phyloP scores from a whole-genome alignment of 352 stramenopile species.

The Blastocystis sp. region DNA sequence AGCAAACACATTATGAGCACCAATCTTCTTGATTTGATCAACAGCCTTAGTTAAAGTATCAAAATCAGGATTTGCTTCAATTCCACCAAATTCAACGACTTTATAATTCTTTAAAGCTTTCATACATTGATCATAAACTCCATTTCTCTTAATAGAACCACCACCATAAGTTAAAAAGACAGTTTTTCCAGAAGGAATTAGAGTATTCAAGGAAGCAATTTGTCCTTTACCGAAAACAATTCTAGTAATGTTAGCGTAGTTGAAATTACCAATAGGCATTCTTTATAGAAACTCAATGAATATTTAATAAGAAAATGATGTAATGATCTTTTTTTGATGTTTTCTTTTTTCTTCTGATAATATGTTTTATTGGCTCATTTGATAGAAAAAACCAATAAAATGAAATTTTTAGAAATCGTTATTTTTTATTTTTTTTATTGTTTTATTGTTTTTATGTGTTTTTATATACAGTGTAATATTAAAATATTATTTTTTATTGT shows the following conservation, averaged over 20 bases:
- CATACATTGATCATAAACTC: conserved; percentile 33
- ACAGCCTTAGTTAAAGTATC: conserved; percentile 25
- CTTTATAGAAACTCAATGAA: not conserved
- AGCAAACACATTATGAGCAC: conserved; percentile 12
- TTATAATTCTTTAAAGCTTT: conserved; percentile 11
- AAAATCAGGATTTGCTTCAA: conserved; percentile 37
- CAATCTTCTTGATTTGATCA: conserved; percentile 21
- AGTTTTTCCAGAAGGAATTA: conserved; percentile 29
- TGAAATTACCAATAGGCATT: conserved; percentile 32
- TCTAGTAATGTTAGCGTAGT: conserved; percentile 34
- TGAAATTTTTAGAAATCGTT: too few relatives aligned
- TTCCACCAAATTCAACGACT: conserved; percentile 25
- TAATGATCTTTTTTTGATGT: too few relatives aligned
- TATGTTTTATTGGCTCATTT: too few relatives aligned
- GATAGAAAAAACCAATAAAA: too few relatives aligned
- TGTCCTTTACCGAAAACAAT: conserved; percentile 37
- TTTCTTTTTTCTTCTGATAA: too few relatives aligned
- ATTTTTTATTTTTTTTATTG: too few relatives aligned
- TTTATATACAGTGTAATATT: too few relatives aligned
- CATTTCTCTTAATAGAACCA: conserved; percentile 31
- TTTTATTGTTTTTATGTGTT: too few relatives aligned
- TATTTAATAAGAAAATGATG: too few relatives aligned
- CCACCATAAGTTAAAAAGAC: conserved; percentile 28
- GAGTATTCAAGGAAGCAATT: conserved; percentile 22
- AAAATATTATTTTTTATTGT: too few relatives aligned